Evolutionary conservation across 768 basidiomycete species (phyloP), one percentile per base, ranked within the genome.

Genomic region (Mycena olivaceomarginata): DNA sequence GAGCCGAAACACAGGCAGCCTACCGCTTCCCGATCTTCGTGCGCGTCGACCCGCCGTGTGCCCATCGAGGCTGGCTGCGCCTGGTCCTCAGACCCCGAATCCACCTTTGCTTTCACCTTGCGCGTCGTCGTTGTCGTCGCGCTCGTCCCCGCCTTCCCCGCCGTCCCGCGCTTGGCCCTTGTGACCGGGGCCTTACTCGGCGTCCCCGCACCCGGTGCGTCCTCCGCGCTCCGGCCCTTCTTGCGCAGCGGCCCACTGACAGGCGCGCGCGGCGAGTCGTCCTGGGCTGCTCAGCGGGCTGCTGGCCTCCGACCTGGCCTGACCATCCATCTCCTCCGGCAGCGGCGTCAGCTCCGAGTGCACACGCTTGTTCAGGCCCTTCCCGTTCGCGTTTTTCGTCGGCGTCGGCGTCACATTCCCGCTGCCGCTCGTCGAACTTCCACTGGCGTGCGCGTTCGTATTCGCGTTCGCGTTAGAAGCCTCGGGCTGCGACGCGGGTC

Each of bases 341-440:
- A 89, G 80, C 56, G 88, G 88, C 5, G 88, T 88, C 80, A 90
- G 79, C 77, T 89, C 88, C 25, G 86, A 85, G 66, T 85, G 85
- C 6, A 87, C 78, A 56, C 90, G 89, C 81, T 90, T 91, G 53
- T 85, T 85, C 60, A 77, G 78, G 39, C 83, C 86, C 63, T 83
- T 86, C 18, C 72, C 70, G 65, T 39, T 74, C 65, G 18, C 59
- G 31, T 31, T 31, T 69, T 39, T 66, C 46, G 74, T 48, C 18
- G 2, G 20, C 39, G 57, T 43, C 41, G 74, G 57, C 60, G 70
- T 18, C 18, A 12, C 45, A 20, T 51, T 22, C 25, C 31, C 46
- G 56, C 43, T 45, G 6, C 56, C 72, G 53, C 57, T 73, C 22
- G 40, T 31, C 31, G 31, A 31, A 20, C 56, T 39, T 16, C 31